Conservation (phyloP, 176 grass and related monocot species). For the Phoenix roebelenii region DNA sequence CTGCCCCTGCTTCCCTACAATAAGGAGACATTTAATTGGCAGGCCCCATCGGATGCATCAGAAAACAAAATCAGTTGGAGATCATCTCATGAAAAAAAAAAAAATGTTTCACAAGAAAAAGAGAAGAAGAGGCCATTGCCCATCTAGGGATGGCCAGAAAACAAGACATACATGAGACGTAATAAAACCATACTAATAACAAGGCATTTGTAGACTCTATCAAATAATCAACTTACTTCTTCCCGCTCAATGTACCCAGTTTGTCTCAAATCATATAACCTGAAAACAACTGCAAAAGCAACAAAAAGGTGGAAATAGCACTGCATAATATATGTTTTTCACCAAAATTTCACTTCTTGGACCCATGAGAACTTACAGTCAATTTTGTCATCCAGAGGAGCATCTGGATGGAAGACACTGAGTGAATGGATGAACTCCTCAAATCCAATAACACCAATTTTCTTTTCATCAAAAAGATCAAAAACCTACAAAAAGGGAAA, state of each 20-base stretch:
- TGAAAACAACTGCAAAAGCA: conserved; percentile 39
- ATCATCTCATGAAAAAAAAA: too few relatives aligned
- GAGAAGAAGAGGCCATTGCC: too few relatives aligned
- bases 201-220: neutral
- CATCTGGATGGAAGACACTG: conserved; percentile 60
- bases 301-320: neutral
- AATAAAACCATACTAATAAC: neutral
- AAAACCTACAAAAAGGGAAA: conserved; percentile 36
- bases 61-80: too few relatives aligned
- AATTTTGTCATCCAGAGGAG: conserved; percentile 50
- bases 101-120: too few relatives aligned
- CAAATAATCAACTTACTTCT: conserved; percentile 17
- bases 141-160: neutral
- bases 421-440: conserved; percentile 53
- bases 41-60: too few relatives aligned
- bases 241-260: conserved; percentile 58
- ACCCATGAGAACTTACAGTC: conserved; percentile 29
- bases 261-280: conserved; percentile 62
- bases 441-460: conserved; percentile 59
- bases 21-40: too few relatives aligned
- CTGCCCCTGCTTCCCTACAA: too few relatives aligned
- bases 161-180: neutral
- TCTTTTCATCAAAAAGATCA: conserved; percentile 69
- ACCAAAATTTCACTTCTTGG: neutral
- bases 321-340: neutral